Evolutionary conservation across 768 basidiomycete species (phyloP).

Genomic region (Jaapia argillacea): DNA sequence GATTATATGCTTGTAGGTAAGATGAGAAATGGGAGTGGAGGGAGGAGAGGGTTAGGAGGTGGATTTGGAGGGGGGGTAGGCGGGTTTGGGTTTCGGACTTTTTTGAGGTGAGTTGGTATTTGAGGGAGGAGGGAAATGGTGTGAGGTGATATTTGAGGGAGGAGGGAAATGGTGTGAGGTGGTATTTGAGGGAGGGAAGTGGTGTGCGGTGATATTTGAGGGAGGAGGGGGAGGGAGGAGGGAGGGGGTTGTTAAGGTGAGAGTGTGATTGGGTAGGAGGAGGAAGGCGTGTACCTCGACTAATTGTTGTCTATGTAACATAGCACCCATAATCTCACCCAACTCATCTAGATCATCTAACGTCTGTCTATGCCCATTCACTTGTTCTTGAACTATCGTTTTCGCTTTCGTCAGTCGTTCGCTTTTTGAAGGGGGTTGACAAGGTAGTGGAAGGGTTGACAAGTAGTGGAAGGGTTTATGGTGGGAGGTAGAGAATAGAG

Average conservation of each 20-base stretch:
- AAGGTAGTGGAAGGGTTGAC: no score
- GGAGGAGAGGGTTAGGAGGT: conserved; percentile 50
- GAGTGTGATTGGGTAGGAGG: no score
- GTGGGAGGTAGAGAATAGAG: background rate
- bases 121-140: no score
- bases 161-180: background rate
- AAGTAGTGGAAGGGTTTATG: no score
- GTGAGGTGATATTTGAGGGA: background rate
- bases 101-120: no score
- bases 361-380: conserved; percentile 37
- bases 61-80: conserved; percentile 46
- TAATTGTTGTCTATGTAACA: conserved; percentile 58
- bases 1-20: conserved; percentile 67
- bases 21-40: conserved; percentile 56
- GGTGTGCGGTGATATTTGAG: background rate
- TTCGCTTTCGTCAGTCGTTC: conserved; percentile 37
- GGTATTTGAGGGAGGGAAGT: no score
- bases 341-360: conserved; percentile 67
- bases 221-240: background rate
- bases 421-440: no score
- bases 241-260: background rate
- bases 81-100: conserved; percentile 45
- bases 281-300: conserved; percentile 66
- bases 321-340: conserved; percentile 70
- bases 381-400: conserved; percentile 30